Evolutionary conservation across 2,329 filamentous ascomycete genomes (phyloP), one percentile per base, ranked within the genome.

Genomic region (Penicillium crustosum): DNA sequence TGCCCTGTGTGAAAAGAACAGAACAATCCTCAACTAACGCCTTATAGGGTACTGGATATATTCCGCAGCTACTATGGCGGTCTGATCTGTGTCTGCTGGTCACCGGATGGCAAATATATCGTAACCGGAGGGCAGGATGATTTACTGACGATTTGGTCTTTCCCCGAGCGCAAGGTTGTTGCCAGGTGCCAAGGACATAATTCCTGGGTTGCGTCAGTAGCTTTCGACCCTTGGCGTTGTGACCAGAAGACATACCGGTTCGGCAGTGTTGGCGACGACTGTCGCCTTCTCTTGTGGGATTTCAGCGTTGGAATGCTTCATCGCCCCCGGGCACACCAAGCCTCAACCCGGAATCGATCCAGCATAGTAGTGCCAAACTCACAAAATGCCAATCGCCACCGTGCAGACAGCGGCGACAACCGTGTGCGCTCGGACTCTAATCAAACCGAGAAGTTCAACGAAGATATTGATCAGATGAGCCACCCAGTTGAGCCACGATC

Each of bases 261-360:
- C 68, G 94, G 94, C 31, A 96, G 91, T 68, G 93, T 99, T 0
- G 94, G 93, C 15, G 93, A 97, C 72, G 94, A 99, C 73, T 91
- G 93, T 67, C 84, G 92, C 57, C 79, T 99, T 19, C 85, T 96
- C 58, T 80, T 99, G 13, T 99, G 94, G 94, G 94, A 99, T 78
- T 99, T 99, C 73, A 96, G 89, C 64, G 91, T 96, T 42, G 92
- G 92, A 66, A 97, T 97, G 93, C 82, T 99, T 67, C 90, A 95
- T 75, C 85, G 93, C 59, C 93, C 94, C 21, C 93, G 93, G 77
- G 88, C 86, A 27, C 73, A 73, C 33, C 74, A 77, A 65, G 62
- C 67, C 29, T 74, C 67, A 35, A 66, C 73, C 44, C 72, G 76
- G n/a, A 72, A 75, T 29, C 73, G 74, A n/a, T 72, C 67, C 31